Base-by-base conservation (phyloP, 1,284 basidiomycete species). In the Sutorius eximius region DNA sequence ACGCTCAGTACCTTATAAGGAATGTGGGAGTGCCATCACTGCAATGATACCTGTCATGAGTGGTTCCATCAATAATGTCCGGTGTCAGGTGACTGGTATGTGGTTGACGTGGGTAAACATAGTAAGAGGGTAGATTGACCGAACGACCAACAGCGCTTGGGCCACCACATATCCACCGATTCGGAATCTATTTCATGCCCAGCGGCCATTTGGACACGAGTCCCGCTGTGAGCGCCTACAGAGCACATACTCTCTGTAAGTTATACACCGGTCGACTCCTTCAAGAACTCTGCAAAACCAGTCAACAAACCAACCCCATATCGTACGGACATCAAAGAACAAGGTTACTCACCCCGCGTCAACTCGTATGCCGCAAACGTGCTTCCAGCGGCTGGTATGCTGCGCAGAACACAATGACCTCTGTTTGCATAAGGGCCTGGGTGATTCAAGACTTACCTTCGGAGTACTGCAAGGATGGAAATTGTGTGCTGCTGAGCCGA, bases 311-410 rank as follows among this genome's bases (percentile, higher is more conserved):
- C 32, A 45, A 11, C 11, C 5, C 22, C 22, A 4, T 11, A 18
- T 27, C 16, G 2, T 24, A 10, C 30, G 43, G 18, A 29, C 22
- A 44, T 30, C 29, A 6, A 20, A 24, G 10, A 9, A 16, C 27
- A 29, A 50, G 6, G 32, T 34, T 12, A 63, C 70, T 54, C 51
- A 85, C 89, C 91, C 76, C 91, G 78, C 1, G 88, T 91, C 30
- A 95, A 64, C 70, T 98, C 94, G 70, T 90, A 98, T 0, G 89
- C 91, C n/a, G 92, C 87, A 65, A 98, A 97, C 0, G 94, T 97
- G 57, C 88, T 87, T 27, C 86, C 94, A 7, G 93, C 95, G 2
- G 95, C 92, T 6, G 95, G 94, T 60, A 95, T 91, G 68, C 91
- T 89, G 53, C n/a, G 11, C 33, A 45, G 8, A 45, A 41, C 1